These are phyloP conservation scores for Penicillium sclerotiorum DNA, from an alignment of 2,329 filamentous ascomycete species.

Conservation along the genomic window DNA sequence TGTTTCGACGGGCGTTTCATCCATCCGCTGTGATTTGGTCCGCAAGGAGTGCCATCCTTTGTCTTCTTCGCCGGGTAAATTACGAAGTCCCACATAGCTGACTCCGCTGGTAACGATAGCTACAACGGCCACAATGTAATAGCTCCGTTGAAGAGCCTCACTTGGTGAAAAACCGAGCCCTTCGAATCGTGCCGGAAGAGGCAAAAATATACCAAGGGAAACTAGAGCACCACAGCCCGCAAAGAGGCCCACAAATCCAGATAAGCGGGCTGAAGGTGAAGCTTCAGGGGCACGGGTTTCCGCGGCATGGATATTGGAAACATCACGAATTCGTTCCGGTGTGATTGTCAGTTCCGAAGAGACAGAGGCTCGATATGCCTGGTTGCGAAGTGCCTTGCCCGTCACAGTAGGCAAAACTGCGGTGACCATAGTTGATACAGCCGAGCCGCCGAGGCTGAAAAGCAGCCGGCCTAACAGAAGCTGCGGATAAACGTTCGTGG, in stretches of 20 bases:
- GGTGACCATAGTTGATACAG: slow-evolving; percentile 96
- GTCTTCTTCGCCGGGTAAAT: slow-evolving; percentile 70
- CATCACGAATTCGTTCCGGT: slow-evolving; percentile 47
- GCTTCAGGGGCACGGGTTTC: slow-evolving; percentile 13
- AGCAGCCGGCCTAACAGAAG: slow-evolving; percentile 79
- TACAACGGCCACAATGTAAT: slow-evolving; percentile 79
- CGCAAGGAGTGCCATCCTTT: slow-evolving; percentile 69
- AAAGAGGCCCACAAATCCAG: slow-evolving; percentile 88
- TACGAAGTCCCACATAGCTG: slow-evolving; percentile 76
- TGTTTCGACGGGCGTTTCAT: not conserved
- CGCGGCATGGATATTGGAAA: slow-evolving; percentile 6
- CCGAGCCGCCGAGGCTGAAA: slow-evolving; percentile 91
- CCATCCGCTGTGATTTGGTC: slow-evolving; percentile 10
- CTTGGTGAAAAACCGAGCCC: slow-evolving; percentile 71
- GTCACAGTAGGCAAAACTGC: slow-evolving; percentile 80
- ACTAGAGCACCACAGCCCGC: slow-evolving; percentile 90
- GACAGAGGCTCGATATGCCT: slow-evolving; percentile 54
- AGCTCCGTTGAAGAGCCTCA: slow-evolving; percentile 77
- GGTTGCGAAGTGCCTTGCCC: slow-evolving; percentile 39
- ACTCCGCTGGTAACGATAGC: slow-evolving; percentile 72
- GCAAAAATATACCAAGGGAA: slow-evolving; percentile 79
- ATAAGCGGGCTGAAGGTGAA: slow-evolving; percentile 65
- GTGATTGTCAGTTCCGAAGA: slow-evolving; percentile 64
- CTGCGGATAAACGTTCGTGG: slow-evolving; percentile 83
- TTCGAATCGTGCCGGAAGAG: slow-evolving; percentile 79